Base-by-base conservation (phyloP, 116 monocot genomes). In the Thalassia testudinum region DNA sequence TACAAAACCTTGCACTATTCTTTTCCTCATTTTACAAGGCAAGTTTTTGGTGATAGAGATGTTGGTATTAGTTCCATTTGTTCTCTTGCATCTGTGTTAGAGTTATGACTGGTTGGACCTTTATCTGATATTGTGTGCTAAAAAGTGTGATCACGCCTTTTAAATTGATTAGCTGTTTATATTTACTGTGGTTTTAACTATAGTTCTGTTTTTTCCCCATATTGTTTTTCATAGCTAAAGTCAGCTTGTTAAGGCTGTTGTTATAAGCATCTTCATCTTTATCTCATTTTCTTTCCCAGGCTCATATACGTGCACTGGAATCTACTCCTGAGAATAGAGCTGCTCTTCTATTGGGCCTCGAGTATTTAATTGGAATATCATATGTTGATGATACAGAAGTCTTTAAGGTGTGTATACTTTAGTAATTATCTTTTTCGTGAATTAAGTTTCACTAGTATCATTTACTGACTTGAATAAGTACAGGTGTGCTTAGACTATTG, bases 301-400 rank as follows among this genome's bases (percentile, higher is more conserved):
- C 72, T 55, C 97, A 97, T 66, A 97, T 97, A 67, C 78, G 77
- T 15, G 70, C 88, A n/a, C 68, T 97, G 47, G 97, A 97, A 70
- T 28, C 81, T 18, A 75, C 77, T 45, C 56, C 69, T 61, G 97
- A 97, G 50, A 89, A 85, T 52, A 74, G 68, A 62, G 42, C 74
- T 62, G 57, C 72, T 23, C 56, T 97, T 30, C 65, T 97, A 6
- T 20, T 82, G 68, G 97, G 97, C 55, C 85, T 97, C 62, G 97
- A 97, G 52, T 97, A 97, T 70, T 70, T 97, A 22, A 97, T 97
- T 56, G 65, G 82, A 14, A 82, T 97, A 47, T 89, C 97, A 57
- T 97, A 97, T 79, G 97, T 85, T 68, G 97, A 97, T 71, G 97
- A 97, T 54, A 97, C 97, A 12, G 97, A 97, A 60, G 97, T 97